Base-by-base conservation (phyloP, 2,329 filamentous ascomycete species). In the Fusarium pseudonygamai region DNA sequence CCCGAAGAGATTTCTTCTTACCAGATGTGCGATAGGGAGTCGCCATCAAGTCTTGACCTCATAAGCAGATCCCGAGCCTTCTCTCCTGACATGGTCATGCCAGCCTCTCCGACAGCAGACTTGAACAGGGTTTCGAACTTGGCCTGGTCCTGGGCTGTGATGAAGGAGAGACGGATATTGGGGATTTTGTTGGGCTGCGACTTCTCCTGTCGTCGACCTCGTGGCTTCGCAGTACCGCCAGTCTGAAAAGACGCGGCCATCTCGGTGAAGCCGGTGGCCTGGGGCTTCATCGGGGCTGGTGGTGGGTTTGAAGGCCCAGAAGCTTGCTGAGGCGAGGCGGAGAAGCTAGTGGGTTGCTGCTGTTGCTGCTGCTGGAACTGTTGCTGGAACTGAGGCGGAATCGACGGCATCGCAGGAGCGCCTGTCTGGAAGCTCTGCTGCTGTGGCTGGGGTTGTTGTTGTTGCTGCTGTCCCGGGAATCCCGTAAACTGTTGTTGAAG, bases 41-140 rank as follows among this genome's bases (percentile, higher is more conserved):
- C 92, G 24, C 96, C 95, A 65, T 96, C 89, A 47, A 99, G 88
- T 80, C 95, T 94, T 20, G 96, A 98, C 65, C 96, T 91, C 80
- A 98, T 80, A 66, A 99, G 86, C 47, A 99, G 85, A 81, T 98
- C 96, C 78, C 93, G 92, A 32, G 96, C 96, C 83, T 97, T 97
- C 72, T 98, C 96, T 60, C 93, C 96, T 53, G 95, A 94, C 86
- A 99, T 90, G 60, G 95, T 96, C 76, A 92, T 93, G 78, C 95
- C 92, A 67, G 88, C 90, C 75, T 95, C 92, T 39, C 95, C 94
- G 40, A 96, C 94, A 20, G 96, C 96, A 62, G 95, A 97, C 84
- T 96, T 98, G 87, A 99, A 99, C 46, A 99, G 85, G 64, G 96
- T 96, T 85, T 99, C 96, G 78, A 99, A 99, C 84, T 97, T 98